These are phyloP conservation scores for Nakaseomyces delphensis DNA, from an alignment of 1,139 yeast genomes.

Conservation along the genomic window DNA sequence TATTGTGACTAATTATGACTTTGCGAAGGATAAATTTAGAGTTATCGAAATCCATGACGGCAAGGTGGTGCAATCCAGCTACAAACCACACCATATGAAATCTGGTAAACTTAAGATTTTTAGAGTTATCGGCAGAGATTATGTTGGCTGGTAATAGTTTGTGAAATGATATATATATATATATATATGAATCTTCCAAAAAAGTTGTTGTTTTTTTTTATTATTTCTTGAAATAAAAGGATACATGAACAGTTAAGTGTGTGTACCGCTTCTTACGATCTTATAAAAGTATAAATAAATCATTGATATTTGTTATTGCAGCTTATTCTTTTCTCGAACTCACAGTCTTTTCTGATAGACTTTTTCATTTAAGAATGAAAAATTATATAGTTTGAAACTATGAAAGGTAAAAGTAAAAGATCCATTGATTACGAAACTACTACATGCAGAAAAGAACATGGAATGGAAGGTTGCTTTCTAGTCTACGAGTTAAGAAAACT, in stretches of 20 bases:
- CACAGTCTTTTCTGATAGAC: no score
- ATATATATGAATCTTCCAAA: no score
- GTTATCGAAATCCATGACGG: slow-evolving; percentile 62
- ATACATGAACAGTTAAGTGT: not conserved
- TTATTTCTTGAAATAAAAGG: no score
- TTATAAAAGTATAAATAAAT: not conserved
- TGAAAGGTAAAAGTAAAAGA: no score
- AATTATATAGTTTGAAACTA: no score
- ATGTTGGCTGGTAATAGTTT: slow-evolving; percentile 61
- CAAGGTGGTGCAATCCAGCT: slow-evolving; percentile 50
- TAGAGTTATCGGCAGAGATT: slow-evolving; percentile 57
- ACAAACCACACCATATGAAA: slow-evolving; percentile 62
- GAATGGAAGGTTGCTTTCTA: slow-evolving; percentile 1
- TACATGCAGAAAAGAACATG: not conserved
- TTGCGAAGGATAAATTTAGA: slow-evolving; percentile 62
- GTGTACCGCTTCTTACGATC: not conserved
- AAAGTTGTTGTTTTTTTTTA: no score
- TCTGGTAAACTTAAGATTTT: slow-evolving; percentile 74
- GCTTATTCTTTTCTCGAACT: not conserved
- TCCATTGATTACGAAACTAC: no score
- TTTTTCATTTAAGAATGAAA: no score
- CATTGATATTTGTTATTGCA: not conserved
- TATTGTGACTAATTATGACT: slow-evolving; percentile 65
- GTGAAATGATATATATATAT: not conserved
- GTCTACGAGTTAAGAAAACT: not conserved